phyloP scores from a whole-genome alignment of 495 filamentous ascomycete genomes.

The Penicillium waksmanii region DNA sequence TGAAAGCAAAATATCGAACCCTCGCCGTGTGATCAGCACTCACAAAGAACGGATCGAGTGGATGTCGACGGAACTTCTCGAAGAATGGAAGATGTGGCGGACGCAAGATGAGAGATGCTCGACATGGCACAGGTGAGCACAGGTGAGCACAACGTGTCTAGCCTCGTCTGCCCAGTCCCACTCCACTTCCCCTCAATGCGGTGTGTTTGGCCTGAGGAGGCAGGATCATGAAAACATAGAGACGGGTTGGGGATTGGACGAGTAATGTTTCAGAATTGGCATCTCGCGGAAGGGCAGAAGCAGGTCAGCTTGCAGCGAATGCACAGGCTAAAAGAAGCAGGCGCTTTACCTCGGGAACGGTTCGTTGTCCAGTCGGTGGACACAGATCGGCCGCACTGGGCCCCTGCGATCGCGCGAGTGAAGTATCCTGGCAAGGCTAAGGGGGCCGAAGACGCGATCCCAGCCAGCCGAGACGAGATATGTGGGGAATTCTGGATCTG shows the following conservation, averaged over 20 bases:
- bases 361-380: slow-evolving; percentile 29
- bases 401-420: slow-evolving; percentile 32
- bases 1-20: slow-evolving; percentile 1
- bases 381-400: slow-evolving; percentile 32
- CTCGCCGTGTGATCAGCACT: slow-evolving; percentile 1
- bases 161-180: background rate
- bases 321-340: background rate
- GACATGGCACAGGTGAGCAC: background rate
- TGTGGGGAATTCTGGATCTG: slow-evolving; percentile 31
- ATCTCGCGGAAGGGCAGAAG: slow-evolving; percentile 1
- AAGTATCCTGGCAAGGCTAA: slow-evolving; percentile 23
- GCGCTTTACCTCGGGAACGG: slow-evolving; percentile 16
- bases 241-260: slow-evolving; percentile 12
- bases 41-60: slow-evolving; percentile 22
- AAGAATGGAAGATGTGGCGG: slow-evolving; percentile 8
- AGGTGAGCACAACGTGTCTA: slow-evolving; percentile 6
- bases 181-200: slow-evolving; percentile 7
- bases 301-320: slow-evolving; percentile 6
- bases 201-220: slow-evolving; percentile 6
- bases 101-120: background rate
- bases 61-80: slow-evolving; percentile 20
- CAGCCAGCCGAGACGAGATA: slow-evolving; percentile 32
- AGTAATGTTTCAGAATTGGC: slow-evolving; percentile 16
- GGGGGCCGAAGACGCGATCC: slow-evolving; percentile 27
- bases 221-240: background rate